Percentiles rank a stretch among this genome's conserved stretches.
phyloP scores from a whole-genome alignment of 192 early-diverging fungal species.

The Lunasporangiospora selenospora region DNA sequence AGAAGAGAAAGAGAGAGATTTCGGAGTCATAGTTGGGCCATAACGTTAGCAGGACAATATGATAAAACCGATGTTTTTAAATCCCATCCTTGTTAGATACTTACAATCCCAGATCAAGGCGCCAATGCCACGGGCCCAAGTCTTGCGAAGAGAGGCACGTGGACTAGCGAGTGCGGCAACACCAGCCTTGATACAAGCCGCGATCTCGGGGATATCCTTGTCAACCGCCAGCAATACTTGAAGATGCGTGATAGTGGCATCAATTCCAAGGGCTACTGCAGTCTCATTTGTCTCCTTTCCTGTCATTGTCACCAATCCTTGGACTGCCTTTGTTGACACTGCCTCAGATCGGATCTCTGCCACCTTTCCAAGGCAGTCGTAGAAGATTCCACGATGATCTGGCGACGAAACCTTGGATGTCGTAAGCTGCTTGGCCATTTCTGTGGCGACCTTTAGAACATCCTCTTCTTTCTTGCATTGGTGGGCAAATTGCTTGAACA shows the following conservation, averaged over 20 bases:
- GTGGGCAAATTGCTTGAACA: conserved; percentile 66
- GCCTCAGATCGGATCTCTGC: conserved; percentile 42
- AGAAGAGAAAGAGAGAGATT: no score
- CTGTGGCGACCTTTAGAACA: conserved; percentile 63
- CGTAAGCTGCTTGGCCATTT: conserved; percentile 66
- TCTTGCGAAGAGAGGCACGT: conserved; percentile 66
- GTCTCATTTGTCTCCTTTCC: conserved; percentile 82
- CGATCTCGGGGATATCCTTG: conserved; percentile 50
- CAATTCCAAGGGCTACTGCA: conserved; percentile 65
- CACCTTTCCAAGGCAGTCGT: conserved; percentile 58
- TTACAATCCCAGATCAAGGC: conserved; percentile 58
- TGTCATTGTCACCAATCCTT: conserved; percentile 70
- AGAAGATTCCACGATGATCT: conserved; percentile 74
- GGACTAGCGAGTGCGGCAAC: conserved; percentile 65
- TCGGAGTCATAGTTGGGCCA: conserved; percentile 12
- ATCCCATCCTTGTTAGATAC: no score
- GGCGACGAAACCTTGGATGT: conserved; percentile 63
- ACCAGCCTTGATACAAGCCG: conserved; percentile 55
- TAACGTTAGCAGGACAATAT: neutral
- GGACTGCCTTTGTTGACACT: conserved; percentile 58
- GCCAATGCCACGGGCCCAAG: conserved; percentile 70
- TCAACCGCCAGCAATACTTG: conserved; percentile 50
- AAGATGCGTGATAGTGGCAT: conserved; percentile 63
- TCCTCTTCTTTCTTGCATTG: conserved; percentile 55
- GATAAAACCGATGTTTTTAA: neutral